Conservation (phyloP, 2,329 filamentous ascomycete genomes). For the Hypoxylon sp. region DNA sequence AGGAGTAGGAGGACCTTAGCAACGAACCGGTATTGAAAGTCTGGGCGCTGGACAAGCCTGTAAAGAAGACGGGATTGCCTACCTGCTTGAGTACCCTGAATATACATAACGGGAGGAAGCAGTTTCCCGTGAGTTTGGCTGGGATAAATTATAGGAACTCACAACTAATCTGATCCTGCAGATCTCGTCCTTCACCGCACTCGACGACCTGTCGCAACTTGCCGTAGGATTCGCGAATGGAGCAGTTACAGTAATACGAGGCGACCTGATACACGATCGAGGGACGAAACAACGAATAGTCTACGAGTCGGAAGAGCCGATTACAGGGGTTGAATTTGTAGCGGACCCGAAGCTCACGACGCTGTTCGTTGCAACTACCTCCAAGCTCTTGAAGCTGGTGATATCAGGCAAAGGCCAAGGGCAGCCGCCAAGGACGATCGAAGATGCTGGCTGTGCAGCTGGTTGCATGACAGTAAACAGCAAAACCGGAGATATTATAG, state of each 20-base stretch:
- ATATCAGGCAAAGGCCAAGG: conserved; percentile 92
- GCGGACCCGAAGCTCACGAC: conserved; percentile 75
- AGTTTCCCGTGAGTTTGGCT: conserved; percentile 79
- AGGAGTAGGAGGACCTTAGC: conserved; percentile 81
- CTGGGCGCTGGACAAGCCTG: conserved; percentile 95
- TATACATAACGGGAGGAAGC: conserved; percentile 90
- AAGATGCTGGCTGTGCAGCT: conserved; percentile 91
- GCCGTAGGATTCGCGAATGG: conserved; percentile 97
- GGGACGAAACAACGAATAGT: conserved; percentile 95
- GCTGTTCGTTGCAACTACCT: conserved; percentile 92
- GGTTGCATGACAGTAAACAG: conserved; percentile 94
- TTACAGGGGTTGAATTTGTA: conserved; percentile 88
- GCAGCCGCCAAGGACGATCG: conserved; percentile 87
- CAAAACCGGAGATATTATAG: conserved; percentile 84
- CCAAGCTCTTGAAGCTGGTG: conserved; percentile 85
- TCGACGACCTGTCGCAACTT: conserved; percentile 91
- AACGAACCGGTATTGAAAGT: conserved; percentile 92
- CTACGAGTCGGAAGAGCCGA: conserved; percentile 95
- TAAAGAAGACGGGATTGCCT: conserved; percentile 93
- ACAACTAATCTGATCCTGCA: conserved; percentile 52
- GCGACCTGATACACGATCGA: conserved; percentile 94
- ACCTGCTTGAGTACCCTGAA: conserved; percentile 88
- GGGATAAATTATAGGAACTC: background rate
- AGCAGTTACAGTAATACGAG: conserved; percentile 91
- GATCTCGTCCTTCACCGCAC: conserved; percentile 90